Percentiles rank a stretch among this genome's conserved stretches.
Conservation (phyloP, 345 rosid genomes). For the Excoecaria cochinchinensis region DNA sequence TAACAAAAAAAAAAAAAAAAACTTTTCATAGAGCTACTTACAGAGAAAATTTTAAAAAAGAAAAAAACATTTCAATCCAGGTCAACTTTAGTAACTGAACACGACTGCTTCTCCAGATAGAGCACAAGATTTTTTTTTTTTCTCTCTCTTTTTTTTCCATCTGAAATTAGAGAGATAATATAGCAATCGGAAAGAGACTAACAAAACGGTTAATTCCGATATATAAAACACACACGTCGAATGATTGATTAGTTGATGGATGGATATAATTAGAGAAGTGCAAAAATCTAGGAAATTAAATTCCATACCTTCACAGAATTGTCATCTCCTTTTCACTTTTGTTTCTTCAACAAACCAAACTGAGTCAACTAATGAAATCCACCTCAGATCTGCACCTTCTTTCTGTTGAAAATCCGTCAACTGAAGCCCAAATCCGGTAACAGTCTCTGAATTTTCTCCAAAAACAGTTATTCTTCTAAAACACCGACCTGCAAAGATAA, state of each 20-base stretch:
- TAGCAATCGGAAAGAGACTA: background rate
- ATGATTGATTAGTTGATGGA: background rate
- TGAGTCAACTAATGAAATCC: background rate
- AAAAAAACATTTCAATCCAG: background rate
- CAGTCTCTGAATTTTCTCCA: background rate
- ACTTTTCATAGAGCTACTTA: background rate
- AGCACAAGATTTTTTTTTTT: background rate
- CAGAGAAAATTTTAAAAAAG: background rate
- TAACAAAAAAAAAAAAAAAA: background rate
- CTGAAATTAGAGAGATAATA: background rate
- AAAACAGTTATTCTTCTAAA: conserved; percentile 8
- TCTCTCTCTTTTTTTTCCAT: background rate
- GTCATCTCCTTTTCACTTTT: background rate
- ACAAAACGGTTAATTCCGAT: background rate
- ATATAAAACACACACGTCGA: background rate
- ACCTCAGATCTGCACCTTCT: conserved; percentile 2
- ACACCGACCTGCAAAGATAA: conserved; percentile 12
- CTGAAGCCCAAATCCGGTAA: background rate
- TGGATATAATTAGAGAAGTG: background rate
- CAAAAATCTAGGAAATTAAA: conserved; percentile 3
- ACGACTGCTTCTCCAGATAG: background rate
- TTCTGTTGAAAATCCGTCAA: background rate
- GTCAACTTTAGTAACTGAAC: background rate
- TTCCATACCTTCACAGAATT: conserved; percentile 4
- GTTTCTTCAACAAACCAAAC: background rate